Evolutionary conservation across 345 rosid genomes (phyloP).

Genomic region (Kandelia obovata): DNA sequence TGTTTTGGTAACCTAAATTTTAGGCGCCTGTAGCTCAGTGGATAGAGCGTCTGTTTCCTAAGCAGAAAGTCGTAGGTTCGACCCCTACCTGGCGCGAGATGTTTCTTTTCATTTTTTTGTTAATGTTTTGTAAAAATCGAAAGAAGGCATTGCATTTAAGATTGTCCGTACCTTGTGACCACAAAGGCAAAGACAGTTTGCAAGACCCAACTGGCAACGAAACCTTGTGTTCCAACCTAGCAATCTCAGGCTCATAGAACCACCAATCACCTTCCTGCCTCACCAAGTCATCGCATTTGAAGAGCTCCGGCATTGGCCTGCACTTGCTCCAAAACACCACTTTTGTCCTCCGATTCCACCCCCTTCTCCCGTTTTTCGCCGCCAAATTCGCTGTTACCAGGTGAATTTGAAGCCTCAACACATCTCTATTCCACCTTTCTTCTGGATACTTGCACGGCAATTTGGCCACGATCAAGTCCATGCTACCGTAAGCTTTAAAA

Average conservation of each 20-base stretch:
- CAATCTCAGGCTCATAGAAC: slow-evolving; percentile 61
- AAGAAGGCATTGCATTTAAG: no score
- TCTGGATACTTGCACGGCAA: slow-evolving; percentile 78
- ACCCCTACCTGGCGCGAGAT: slow-evolving; percentile 55
- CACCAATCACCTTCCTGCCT: slow-evolving; percentile 80
- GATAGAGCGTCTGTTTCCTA: slow-evolving; percentile 99
- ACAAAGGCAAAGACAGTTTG: slow-evolving; percentile 71
- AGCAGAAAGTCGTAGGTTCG: slow-evolving; percentile 97
- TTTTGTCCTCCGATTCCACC: slow-evolving; percentile 55
- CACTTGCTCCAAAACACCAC: slow-evolving; percentile 81
- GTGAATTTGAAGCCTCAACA: slow-evolving; percentile 79
- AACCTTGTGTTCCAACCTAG: slow-evolving; percentile 63
- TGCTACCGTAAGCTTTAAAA: slow-evolving; percentile 29
- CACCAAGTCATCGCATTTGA: slow-evolving; percentile 77
- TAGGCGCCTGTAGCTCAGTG: slow-evolving; percentile 97
- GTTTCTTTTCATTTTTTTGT: no score
- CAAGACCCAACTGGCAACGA: slow-evolving; percentile 85
- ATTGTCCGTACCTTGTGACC: slow-evolving; percentile 64
- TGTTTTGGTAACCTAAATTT: no score
- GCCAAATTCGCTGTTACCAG: slow-evolving; percentile 66
- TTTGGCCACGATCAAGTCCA: slow-evolving; percentile 77
- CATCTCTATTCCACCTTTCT: slow-evolving; percentile 81
- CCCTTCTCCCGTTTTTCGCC: slow-evolving; percentile 53
- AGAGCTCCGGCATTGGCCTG: slow-evolving; percentile 84
- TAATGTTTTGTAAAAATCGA: no score